Evolutionary conservation across 2,329 filamentous ascomycete genomes (phyloP).

Genomic region (Helicocarpus griseus): DNA sequence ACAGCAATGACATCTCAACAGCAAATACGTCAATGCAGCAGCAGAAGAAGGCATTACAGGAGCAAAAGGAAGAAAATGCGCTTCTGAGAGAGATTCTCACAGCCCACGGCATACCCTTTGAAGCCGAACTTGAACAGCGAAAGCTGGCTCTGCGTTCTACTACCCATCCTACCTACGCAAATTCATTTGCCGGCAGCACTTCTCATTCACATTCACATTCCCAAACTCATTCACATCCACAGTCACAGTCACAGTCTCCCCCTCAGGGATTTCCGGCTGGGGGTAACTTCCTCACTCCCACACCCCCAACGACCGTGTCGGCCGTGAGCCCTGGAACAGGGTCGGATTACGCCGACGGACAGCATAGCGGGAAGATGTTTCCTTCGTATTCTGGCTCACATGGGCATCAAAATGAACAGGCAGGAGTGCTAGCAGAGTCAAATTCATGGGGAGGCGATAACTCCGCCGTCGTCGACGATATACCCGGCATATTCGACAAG

Average conservation of each 20-base stretch:
- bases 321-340: slow-evolving; percentile 23
- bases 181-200: slow-evolving; percentile 35
- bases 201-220: slow-evolving; percentile 22
- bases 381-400: slow-evolving; percentile 20
- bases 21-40: slow-evolving; percentile 37
- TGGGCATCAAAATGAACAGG: slow-evolving; percentile 7
- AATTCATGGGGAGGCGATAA: slow-evolving; percentile 17
- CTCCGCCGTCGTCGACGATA: slow-evolving; percentile 13
- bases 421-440: neutral
- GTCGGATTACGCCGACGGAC: slow-evolving; percentile 8
- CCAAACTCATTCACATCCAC: slow-evolving; percentile 1
- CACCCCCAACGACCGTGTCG: slow-evolving; percentile 25
- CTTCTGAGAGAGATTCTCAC: slow-evolving; percentile 56
- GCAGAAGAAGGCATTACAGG: slow-evolving; percentile 65
- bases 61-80: slow-evolving; percentile 69
- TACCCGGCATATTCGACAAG: slow-evolving; percentile 32
- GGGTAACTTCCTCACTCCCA: slow-evolving; percentile 19
- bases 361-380: slow-evolving; percentile 16
- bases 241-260: neutral
- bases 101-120: slow-evolving; percentile 50
- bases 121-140: slow-evolving; percentile 36
- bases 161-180: slow-evolving; percentile 20
- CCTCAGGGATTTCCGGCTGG: slow-evolving; percentile 13
- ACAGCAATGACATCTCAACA: slow-evolving; percentile 59
- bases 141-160: slow-evolving; percentile 21